Percentiles rank a stretch among this genome's conserved stretches.
These are phyloP conservation scores for Cicer yamashitae DNA, from an alignment of 306 rosid genomes.

Conservation along the genomic window DNA sequence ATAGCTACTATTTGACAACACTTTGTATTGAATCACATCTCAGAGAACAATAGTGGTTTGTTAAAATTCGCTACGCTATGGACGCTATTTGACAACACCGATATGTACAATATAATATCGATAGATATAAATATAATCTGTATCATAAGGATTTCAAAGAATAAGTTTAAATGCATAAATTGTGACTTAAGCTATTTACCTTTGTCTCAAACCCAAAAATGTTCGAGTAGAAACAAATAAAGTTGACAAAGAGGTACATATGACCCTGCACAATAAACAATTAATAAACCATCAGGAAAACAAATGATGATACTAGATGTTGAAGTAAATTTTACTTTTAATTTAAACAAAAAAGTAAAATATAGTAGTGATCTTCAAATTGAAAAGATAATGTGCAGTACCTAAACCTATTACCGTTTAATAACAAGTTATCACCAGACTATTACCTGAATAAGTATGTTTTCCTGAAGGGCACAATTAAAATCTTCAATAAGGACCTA, in stretches of 20 bases:
- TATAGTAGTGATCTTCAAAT: constrained; percentile 25
- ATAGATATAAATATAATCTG: constrained; percentile 27
- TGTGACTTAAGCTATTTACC: constrained; percentile 54
- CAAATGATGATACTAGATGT: constrained; percentile 33
- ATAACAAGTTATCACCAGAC: constrained; percentile 22
- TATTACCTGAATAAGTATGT: constrained; percentile 88
- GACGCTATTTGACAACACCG: no score
- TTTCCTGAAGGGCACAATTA: constrained; percentile 96
- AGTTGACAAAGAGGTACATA: constrained; percentile 84
- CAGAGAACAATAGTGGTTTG: no score
- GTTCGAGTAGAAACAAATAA: constrained; percentile 93
- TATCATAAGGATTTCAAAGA: constrained; percentile 32
- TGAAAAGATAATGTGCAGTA: constrained; percentile 25
- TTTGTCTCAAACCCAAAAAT: constrained; percentile 96
- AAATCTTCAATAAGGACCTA: constrained; percentile 95
- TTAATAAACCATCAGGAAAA: constrained; percentile 47
- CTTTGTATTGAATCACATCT: no score
- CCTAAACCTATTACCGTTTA: constrained; percentile 13
- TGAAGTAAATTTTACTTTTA: constrained; percentile 34
- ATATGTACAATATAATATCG: constrained; percentile 10
- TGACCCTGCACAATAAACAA: constrained; percentile 75
- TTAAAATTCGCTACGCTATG: no score
- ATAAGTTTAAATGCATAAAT: constrained; percentile 28
- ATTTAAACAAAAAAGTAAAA: constrained; percentile 25
- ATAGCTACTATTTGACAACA: no score